phyloP scores from a whole-genome alignment of 2,329 filamentous ascomycete genomes.

The Cercospora sesami region DNA sequence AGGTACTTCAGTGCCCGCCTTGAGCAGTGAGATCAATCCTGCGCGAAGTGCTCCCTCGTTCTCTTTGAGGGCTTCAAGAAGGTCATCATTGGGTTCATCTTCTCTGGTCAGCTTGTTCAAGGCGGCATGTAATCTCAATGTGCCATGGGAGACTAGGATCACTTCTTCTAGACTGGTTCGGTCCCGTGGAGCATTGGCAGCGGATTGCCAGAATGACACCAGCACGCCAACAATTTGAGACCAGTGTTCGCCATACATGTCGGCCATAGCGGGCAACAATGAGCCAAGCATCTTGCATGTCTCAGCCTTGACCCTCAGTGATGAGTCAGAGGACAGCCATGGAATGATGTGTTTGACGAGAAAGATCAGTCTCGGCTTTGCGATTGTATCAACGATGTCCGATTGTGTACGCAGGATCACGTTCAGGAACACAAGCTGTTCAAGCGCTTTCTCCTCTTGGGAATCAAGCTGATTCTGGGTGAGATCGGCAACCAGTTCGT shows the following conservation, averaged over 20 bases:
- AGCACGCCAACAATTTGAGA: slow-evolving; percentile 48
- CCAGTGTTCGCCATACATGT: slow-evolving; percentile 91
- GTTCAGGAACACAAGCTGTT: slow-evolving; percentile 57
- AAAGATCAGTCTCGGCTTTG: slow-evolving; percentile 72
- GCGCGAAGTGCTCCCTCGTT: slow-evolving; percentile 57
- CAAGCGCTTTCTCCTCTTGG: slow-evolving; percentile 38
- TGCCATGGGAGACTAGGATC: slow-evolving; percentile 60
- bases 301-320: slow-evolving; percentile 57
- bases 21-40: slow-evolving; percentile 65
- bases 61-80: slow-evolving; percentile 70
- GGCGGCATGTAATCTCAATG: slow-evolving; percentile 67
- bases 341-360: slow-evolving; percentile 75
- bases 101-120: slow-evolving; percentile 58
- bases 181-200: slow-evolving; percentile 2
- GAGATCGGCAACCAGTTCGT: slow-evolving; percentile 61
- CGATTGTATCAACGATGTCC: slow-evolving; percentile 50
- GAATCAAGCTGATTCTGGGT: slow-evolving; percentile 51
- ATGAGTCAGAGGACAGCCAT: slow-evolving; percentile 61
- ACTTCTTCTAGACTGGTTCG: slow-evolving; percentile 25
- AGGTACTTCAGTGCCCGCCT: slow-evolving; percentile 47
- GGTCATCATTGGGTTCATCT: slow-evolving; percentile 79
- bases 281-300: slow-evolving; percentile 54
- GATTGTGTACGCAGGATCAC: slow-evolving; percentile 53
- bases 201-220: slow-evolving; percentile 39
- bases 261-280: slow-evolving; percentile 71